phyloP scores from a whole-genome alignment of 139 green algal species.

The Auxenochlorella protothecoides region DNA sequence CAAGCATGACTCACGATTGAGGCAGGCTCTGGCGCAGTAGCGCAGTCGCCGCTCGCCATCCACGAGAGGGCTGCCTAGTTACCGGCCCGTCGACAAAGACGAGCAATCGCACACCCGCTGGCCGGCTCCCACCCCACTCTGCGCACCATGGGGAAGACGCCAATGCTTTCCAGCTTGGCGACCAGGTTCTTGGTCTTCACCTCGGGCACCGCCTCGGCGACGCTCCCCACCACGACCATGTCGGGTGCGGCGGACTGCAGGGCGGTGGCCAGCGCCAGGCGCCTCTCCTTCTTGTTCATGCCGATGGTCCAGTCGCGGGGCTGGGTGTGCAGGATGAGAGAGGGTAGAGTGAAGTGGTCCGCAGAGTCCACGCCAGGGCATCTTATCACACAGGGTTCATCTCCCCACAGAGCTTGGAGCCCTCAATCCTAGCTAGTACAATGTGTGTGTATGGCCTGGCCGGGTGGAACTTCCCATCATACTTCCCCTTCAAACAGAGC shows the following conservation, averaged over 20 bases:
- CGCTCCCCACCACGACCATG: constrained; percentile 77
- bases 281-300: constrained; percentile 99
- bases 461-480: background rate
- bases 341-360: background rate
- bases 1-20: too few species aligned
- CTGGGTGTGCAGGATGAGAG: constrained; percentile 25
- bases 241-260: constrained; percentile 76
- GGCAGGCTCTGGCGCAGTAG: background rate
- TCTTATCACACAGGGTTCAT: too few species aligned
- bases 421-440: too few species aligned
- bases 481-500: background rate
- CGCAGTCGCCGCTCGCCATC: background rate
- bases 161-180: constrained; percentile 45
- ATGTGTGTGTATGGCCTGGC: too few species aligned
- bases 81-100: constrained; percentile 8
- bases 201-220: constrained; percentile 27
- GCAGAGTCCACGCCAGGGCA: too few species aligned
- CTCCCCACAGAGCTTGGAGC: too few species aligned
- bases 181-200: constrained; percentile 82
- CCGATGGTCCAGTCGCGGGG: constrained; percentile 92
- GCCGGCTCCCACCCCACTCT: too few species aligned
- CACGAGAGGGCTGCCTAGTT: background rate
- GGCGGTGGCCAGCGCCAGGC: constrained; percentile 84
- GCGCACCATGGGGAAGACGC: constrained; percentile 8
- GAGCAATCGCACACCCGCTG: constrained; percentile 4